A percentile compares a stretch with the other conserved stretches of the same genome.
Evolutionary conservation across 2,329 filamentous ascomycete species (phyloP).

Genomic region (Verticillium alfalfae): DNA sequence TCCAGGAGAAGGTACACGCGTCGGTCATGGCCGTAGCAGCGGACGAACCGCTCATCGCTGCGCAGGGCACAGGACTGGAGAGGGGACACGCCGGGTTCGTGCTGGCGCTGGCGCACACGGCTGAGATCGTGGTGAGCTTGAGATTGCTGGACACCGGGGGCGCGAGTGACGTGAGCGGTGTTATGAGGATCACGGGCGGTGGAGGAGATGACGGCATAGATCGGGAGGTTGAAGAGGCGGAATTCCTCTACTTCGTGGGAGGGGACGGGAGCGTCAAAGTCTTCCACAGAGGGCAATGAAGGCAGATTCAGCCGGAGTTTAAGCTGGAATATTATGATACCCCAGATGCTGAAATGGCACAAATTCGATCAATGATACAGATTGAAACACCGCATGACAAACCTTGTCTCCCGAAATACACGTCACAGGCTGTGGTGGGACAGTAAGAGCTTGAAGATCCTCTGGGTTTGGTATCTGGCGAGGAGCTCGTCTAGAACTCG

Average conservation of each 20-base stretch:
- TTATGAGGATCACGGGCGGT: conserved; percentile 68
- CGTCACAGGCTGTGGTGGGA: no score
- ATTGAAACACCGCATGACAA: background rate
- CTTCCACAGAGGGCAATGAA: conserved; percentile 70
- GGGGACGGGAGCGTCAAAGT: conserved; percentile 76
- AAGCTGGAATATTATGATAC: background rate
- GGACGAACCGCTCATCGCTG: conserved; percentile 64
- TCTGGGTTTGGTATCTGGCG: background rate
- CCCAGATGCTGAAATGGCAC: background rate
- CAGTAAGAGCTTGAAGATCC: background rate
- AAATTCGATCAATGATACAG: background rate
- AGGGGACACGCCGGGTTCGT: conserved; percentile 66
- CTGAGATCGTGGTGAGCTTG: conserved; percentile 65
- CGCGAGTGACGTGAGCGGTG: conserved; percentile 87
- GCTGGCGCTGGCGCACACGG: conserved; percentile 68
- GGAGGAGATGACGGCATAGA: conserved; percentile 20
- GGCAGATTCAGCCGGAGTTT: background rate
- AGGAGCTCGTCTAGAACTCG: background rate
- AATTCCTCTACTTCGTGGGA: conserved; percentile 76
- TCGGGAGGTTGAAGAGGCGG: conserved; percentile 48
- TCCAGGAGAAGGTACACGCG: conserved; percentile 61
- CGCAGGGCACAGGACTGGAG: conserved; percentile 60
- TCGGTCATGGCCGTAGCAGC: conserved; percentile 65
- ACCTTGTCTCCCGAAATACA: background rate
- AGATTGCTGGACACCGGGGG: conserved; percentile 78